phyloP scores from a whole-genome alignment of 2,329 filamentous ascomycete genomes.

The Arthroderma uncinatum region DNA sequence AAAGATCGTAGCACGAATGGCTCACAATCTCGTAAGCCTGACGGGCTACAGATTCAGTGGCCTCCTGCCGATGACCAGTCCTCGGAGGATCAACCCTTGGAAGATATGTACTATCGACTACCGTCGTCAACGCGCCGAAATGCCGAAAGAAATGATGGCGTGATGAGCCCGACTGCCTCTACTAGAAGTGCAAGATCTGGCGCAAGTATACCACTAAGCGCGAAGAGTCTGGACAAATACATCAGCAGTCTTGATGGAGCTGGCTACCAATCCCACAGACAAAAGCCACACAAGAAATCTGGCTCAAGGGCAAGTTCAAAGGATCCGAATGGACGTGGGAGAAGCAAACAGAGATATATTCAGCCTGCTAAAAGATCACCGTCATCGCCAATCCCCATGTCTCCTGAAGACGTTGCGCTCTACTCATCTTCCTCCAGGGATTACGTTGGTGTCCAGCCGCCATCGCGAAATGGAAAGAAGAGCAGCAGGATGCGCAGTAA shows the following conservation, averaged over 20 bases:
- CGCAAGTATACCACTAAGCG: slow-evolving; percentile 48
- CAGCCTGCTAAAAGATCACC: slow-evolving; percentile 74
- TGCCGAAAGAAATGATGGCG: slow-evolving; percentile 5
- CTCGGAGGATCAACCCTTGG: not conserved
- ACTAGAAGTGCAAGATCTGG: slow-evolving; percentile 39
- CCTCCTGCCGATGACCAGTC: slow-evolving; percentile 24
- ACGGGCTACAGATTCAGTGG: slow-evolving; percentile 57
- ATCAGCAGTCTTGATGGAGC: slow-evolving; percentile 77
- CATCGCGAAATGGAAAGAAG: slow-evolving; percentile 28
- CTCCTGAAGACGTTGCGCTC: slow-evolving; percentile 61
- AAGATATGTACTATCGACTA: slow-evolving; percentile 5
- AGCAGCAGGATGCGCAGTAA: slow-evolving; percentile 31
- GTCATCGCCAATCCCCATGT: slow-evolving; percentile 89
- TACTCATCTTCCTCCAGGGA: slow-evolving; percentile 26
- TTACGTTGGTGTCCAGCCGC: not conserved
- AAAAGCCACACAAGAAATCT: slow-evolving; percentile 40
- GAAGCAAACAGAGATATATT: slow-evolving; percentile 54
- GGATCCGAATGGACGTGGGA: slow-evolving; percentile 47
- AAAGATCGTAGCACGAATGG: slow-evolving; percentile 45
- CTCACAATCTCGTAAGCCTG: slow-evolving; percentile 67
- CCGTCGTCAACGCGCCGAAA: slow-evolving; percentile 1
- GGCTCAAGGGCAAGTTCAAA: slow-evolving; percentile 52
- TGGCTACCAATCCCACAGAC: slow-evolving; percentile 48
- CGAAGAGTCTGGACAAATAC: slow-evolving; percentile 66
- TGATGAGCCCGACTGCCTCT: slow-evolving; percentile 27